Evolutionary conservation across 164 flowering plant genomes (phyloP), one percentile per base, ranked within the genome.

Genomic region (Vitis rotundifolia): DNA sequence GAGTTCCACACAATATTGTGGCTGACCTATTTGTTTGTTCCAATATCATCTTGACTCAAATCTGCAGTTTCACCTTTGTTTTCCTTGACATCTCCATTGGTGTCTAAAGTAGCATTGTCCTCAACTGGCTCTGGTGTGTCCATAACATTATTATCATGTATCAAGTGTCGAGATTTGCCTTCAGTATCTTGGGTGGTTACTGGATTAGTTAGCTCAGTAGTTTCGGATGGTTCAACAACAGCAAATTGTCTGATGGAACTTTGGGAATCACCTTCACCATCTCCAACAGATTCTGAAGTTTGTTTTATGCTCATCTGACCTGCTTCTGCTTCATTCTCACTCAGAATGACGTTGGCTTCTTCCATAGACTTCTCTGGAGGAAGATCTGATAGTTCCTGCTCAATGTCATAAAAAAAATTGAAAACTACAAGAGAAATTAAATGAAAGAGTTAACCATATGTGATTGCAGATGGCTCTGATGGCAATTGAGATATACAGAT

Each of bases 181-280:
- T 58, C 69, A 71, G 6, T 37, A 37, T 51, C 62, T 67, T 61
- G 10, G 48, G 5, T 54, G 29, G 61, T 47, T 59, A 2, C 9
- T 37, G 53, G 51, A 37, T 12, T 51, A 15, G 13, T n/a, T 13
- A 11, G n/a, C 56, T 49, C 58, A 5, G 13, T 56, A 26, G 47
- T 1, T 18, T 48, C 49, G n/a, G 49, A 9, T 11, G 48, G 29
- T 31, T 6, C 44, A 37, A 37, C 44, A 37, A 37, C 44, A 37
- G 44, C 44, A 37, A 37, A 37, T 37, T 37, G 44, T 3, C 44
- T 37, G 44, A 37, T 37, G 44, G 44, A 37, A 37, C 5, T 5
- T 37, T 37, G 44, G 44, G 8, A 37, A 37, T 37, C 44, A 37
- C 44, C 44, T 37, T 37, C 44, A 37, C 44, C 7, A 5, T 37